phyloP scores from a whole-genome alignment of 2,329 filamentous ascomycete genomes.

The Fusarium illudens region DNA sequence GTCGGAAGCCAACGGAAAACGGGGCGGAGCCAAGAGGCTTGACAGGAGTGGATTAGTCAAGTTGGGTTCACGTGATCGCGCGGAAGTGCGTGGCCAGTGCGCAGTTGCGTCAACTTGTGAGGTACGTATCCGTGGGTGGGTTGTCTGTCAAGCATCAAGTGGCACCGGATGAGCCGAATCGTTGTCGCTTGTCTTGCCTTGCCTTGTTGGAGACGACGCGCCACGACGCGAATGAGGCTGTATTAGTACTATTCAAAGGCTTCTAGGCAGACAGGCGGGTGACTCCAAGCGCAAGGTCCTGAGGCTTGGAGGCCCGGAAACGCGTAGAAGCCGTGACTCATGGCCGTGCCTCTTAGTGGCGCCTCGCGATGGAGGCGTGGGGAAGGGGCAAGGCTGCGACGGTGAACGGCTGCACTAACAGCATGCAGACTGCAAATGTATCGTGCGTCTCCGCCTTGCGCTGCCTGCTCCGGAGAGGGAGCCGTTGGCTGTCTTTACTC shows the following conservation, averaged over 20 bases:
- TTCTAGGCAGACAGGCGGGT: conserved; percentile 37
- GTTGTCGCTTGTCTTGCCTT: not conserved
- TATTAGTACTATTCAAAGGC: conserved; percentile 39
- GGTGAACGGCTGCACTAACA: conserved; percentile 32
- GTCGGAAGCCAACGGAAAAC: conserved; percentile 39
- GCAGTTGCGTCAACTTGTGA: not conserved
- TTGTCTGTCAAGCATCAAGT: conserved; percentile 17
- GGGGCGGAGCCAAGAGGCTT: conserved; percentile 35
- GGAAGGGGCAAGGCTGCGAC: conserved; percentile 40
- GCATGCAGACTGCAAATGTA: conserved; percentile 5
- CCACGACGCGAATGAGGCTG: conserved; percentile 17
- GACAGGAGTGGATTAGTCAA: conserved; percentile 44
- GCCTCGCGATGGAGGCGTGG: conserved; percentile 34
- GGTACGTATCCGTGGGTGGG: not conserved
- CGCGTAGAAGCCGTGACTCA: conserved; percentile 36
- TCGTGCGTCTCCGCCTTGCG: not conserved
- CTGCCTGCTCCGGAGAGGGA: not conserved
- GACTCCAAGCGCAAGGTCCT: conserved; percentile 35
- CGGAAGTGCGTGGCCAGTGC: conserved; percentile 34
- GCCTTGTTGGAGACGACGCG: not conserved
- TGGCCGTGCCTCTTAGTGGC: conserved; percentile 31
- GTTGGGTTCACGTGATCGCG: conserved; percentile 41
- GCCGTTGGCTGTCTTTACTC: conserved; percentile 26
- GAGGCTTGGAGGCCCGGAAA: conserved; percentile 15
- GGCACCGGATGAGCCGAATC: conserved; percentile 37